Conservation (phyloP, 1,284 basidiomycete genomes). For the Cutaneotrichosporon dermatis region DNA sequence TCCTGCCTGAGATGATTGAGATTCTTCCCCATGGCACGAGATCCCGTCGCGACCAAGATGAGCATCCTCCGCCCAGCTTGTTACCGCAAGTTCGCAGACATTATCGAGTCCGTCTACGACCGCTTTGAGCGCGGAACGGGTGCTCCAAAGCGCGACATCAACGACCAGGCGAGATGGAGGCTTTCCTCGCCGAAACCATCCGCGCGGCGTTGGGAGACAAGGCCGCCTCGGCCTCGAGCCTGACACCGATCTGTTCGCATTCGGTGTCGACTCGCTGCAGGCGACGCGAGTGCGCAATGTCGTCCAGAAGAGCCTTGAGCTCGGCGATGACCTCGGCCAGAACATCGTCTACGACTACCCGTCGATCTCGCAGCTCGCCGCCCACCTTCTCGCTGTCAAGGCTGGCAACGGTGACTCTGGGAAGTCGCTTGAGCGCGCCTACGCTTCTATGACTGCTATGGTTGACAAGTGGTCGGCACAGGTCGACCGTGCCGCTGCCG, state of each 20-base stretch:
- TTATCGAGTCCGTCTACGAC: slow-evolving; percentile 54
- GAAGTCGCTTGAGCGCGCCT: neutral
- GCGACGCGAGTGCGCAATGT: slow-evolving; percentile 57
- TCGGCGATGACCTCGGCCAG: slow-evolving; percentile 48
- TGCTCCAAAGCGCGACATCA: slow-evolving; percentile 44
- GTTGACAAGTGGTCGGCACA: slow-evolving; percentile 50
- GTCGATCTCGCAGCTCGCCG: slow-evolving; percentile 33
- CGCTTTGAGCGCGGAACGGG: slow-evolving; percentile 52
- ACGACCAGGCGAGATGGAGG: slow-evolving; percentile 44
- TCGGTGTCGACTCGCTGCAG: slow-evolving; percentile 59
- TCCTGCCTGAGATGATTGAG: slow-evolving; percentile 56
- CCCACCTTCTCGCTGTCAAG: slow-evolving; percentile 35
- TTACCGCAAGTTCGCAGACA: slow-evolving; percentile 55
- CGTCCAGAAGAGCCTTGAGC: slow-evolving; percentile 52
- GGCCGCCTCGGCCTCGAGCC: slow-evolving; percentile 25
- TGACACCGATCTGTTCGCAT: slow-evolving; percentile 41
- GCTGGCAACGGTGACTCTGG: slow-evolving; percentile 26
- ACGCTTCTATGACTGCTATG: slow-evolving; percentile 46
- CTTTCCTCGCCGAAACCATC: slow-evolving; percentile 48
- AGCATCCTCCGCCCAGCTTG: slow-evolving; percentile 46
- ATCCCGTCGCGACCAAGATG: slow-evolving; percentile 47
- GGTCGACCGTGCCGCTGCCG: slow-evolving; percentile 8
- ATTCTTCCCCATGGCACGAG: slow-evolving; percentile 51
- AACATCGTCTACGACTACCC: slow-evolving; percentile 51
- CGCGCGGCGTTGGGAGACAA: slow-evolving; percentile 43